Base-by-base conservation (phyloP, 108 stramenopile genomes). In the Conticribra weissflogii region DNA sequence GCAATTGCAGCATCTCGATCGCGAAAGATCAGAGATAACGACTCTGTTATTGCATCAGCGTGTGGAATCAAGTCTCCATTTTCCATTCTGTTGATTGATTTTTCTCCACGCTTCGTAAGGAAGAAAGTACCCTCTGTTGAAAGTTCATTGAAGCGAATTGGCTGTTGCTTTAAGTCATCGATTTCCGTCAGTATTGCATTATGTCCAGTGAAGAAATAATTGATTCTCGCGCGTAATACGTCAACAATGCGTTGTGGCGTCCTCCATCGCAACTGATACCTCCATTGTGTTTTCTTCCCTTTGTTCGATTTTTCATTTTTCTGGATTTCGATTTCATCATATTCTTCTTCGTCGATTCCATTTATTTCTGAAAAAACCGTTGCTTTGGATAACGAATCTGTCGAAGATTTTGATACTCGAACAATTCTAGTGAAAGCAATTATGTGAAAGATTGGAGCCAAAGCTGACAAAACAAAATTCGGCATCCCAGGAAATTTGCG, bases 231-330 rank as follows among this genome's bases (percentile, higher is more conserved):
- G 59, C 36, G 30, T 0, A 85, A 33, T 4, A 61, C 62, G 72
- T 73, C 9, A 1, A 31, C 19, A 24, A 90, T 18, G 16, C 89
- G 78, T 71, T 86, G 60, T 23, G 85, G 84, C 19, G 83, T 82
- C 25, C 84, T 57, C 89, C 89, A 90, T 27, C 79, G 53, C 12
- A 90, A 30, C 52, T 79, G 67, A 59, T 86, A 86, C 30, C 86
- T 54, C 86, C 86, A 87, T 53, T 69, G 76, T 22, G 68, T 44
- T 72, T 59, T 36, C 45, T 44, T 25, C 24, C 25, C 19, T 3
- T 75, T 45, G 33, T 80, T 48, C 18, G 57, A 7, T n/a, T n/a
- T n/a, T n/a, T n/a, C n/a, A n/a, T n/a, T n/a, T n/a, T n/a, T n/a
- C n/a, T n/a, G n/a, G n/a, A n/a, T n/a, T 41, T 55, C 9, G 28